Evolutionary conservation across 495 filamentous ascomycete genomes (phyloP).

Genomic region (Extremus antarcticus): DNA sequence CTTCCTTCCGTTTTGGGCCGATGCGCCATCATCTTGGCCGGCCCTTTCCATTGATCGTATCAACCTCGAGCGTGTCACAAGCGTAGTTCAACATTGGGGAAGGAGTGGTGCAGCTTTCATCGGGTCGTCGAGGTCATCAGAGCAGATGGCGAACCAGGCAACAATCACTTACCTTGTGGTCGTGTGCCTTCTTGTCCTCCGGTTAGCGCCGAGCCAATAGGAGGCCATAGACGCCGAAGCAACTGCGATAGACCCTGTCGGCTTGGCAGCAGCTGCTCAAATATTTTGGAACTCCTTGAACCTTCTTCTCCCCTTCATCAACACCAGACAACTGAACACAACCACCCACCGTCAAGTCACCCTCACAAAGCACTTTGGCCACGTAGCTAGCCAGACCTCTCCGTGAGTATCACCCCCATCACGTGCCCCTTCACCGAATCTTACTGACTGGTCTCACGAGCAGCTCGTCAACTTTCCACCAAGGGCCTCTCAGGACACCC

Average conservation of each 20-base stretch:
- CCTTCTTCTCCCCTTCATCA: slow-evolving; percentile 13
- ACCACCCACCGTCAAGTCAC: slow-evolving; percentile 17
- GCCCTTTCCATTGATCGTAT: slow-evolving; percentile 18
- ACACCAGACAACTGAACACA: slow-evolving; percentile 19
- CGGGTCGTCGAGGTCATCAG: background rate
- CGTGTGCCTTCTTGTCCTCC: background rate
- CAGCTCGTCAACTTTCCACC: slow-evolving; percentile 29
- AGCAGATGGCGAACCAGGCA: background rate
- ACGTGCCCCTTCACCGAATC: background rate
- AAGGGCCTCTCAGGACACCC: slow-evolving; percentile 29
- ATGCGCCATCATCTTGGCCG: background rate
- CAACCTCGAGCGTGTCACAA: background rate
- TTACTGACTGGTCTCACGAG: slow-evolving; percentile 5
- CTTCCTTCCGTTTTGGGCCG: background rate
- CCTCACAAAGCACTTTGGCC: slow-evolving; percentile 25
- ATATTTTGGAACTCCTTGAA: slow-evolving; percentile 11
- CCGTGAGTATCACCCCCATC: slow-evolving; percentile 25
- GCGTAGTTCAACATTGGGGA: background rate
- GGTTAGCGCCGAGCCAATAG: background rate
- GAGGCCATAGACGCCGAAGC: background rate
- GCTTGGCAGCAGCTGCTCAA: slow-evolving; percentile 2
- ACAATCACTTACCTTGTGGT: no score
- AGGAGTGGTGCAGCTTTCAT: background rate
- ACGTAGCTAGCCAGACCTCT: slow-evolving; percentile 38
- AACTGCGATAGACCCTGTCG: background rate